phyloP scores from a whole-genome alignment of 805 yeast species.

The Ascoidea tarda region DNA sequence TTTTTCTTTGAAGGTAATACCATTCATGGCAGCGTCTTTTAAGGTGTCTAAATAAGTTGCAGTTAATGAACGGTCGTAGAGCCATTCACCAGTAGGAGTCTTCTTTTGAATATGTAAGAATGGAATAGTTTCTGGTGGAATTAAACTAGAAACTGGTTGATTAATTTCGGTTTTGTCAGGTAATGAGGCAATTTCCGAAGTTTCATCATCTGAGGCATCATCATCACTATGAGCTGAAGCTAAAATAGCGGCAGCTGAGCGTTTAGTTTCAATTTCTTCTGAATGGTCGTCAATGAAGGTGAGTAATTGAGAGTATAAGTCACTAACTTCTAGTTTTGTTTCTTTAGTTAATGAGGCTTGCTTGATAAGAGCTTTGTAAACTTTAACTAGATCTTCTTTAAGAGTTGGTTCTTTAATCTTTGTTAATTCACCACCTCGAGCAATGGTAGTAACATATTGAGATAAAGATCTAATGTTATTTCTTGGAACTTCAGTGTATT shows the following conservation, averaged over 20 bases:
- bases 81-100: slow-evolving; percentile 62
- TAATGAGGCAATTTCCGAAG: slow-evolving; percentile 79
- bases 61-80: slow-evolving; percentile 67
- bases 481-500: slow-evolving; percentile 74
- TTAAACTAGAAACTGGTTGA: slow-evolving; percentile 58
- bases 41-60: slow-evolving; percentile 75
- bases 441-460: slow-evolving; percentile 93
- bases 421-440: slow-evolving; percentile 83
- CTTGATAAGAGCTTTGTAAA: slow-evolving; percentile 68
- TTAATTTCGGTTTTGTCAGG: slow-evolving; percentile 55
- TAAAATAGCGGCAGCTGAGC: slow-evolving; percentile 42
- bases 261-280: slow-evolving; percentile 56
- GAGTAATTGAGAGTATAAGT: slow-evolving; percentile 55
- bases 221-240: slow-evolving; percentile 32
- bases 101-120: slow-evolving; percentile 86
- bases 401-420: slow-evolving; percentile 52
- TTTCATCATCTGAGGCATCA: slow-evolving; percentile 33
- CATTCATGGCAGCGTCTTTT: slow-evolving; percentile 89
- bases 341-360: slow-evolving; percentile 49
- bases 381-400: slow-evolving; percentile 72
- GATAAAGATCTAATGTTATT: slow-evolving; percentile 88
- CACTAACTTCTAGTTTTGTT: slow-evolving; percentile 58
- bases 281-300: slow-evolving; percentile 47
- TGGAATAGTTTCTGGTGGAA: slow-evolving; percentile 80
- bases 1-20: slow-evolving; percentile 80